Percentiles rank a stretch among this genome's conserved stretches.
phyloP scores from a whole-genome alignment of 1,139 yeast species.

The Blastobotrys illinoisensis region DNA sequence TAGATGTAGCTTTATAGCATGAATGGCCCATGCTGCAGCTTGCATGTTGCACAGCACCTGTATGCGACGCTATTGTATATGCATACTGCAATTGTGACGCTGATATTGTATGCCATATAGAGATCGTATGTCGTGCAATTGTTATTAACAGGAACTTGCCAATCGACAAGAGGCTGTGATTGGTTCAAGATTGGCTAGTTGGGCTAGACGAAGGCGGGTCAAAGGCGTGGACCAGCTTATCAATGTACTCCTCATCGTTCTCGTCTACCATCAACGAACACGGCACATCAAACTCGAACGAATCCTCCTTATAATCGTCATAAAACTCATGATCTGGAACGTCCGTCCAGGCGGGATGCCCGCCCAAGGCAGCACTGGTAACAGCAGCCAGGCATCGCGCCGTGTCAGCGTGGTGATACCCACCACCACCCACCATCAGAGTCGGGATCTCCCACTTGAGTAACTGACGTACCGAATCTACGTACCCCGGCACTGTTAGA shows the following conservation, averaged over 20 bases:
- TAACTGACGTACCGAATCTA: constrained; percentile 35
- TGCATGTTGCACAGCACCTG: too few species aligned
- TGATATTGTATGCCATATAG: too few species aligned
- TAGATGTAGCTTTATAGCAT: too few species aligned
- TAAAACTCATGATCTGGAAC: constrained; percentile 50
- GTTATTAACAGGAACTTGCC: too few species aligned
- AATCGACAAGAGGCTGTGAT: too few species aligned
- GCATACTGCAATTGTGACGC: too few species aligned
- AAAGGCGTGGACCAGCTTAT: not conserved
- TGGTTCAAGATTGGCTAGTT: too few species aligned
- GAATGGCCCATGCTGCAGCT: not conserved
- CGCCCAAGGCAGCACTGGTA: constrained; percentile 38
- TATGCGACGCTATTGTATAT: too few species aligned
- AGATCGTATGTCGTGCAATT: too few species aligned
- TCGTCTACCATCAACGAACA: not conserved
- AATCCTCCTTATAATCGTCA: constrained; percentile 44
- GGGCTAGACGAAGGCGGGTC: too few species aligned
- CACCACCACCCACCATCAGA: constrained; percentile 71
- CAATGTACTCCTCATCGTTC: not conserved
- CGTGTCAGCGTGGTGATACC: constrained; percentile 58
- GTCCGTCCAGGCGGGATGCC: constrained; percentile 29
- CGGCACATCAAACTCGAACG: constrained; percentile 37
- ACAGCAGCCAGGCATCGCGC: constrained; percentile 62
- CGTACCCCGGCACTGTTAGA: constrained; percentile 41
- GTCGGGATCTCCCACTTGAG: constrained; percentile 36